Base-by-base conservation (phyloP, 1,139 yeast genomes). In the Wickerhamiella infanticola region DNA sequence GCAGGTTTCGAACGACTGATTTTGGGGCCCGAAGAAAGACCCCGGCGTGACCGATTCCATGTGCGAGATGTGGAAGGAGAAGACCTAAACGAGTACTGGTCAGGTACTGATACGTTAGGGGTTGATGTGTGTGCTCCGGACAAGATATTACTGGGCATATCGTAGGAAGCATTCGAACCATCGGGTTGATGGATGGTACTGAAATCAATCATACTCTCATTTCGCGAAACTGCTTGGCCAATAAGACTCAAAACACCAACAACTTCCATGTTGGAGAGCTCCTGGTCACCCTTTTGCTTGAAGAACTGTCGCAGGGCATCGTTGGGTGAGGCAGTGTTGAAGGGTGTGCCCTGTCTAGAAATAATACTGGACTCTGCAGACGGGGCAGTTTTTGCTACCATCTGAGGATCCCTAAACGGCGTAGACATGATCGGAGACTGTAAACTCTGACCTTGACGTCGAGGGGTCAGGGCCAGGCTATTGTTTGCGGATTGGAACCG, bases 241-340 rank as follows among this genome's bases (percentile, higher is more conserved):
- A 70, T 68, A 26, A 79, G 56, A 2, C 94, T 74, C 57, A 82
- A 63, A 0, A 86, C 94, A 3, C 95, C 95, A 58, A 81, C 94
- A 52, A 79, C 73, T 61, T 88, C 97, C 43, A 85, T 69, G 18
- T 80, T 86, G 8, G 79, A 71, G 49, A 86, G 66, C 7, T 93
- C 88, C 18, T 65, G 65, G 49, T 78, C 75, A n/a, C 95, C 95
- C 58, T 83, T 85, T 37, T 67, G 68, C 35, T 72, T 71, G 61
- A 86, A 86, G 58, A 86, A 86, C 39, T 72, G 75, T 5, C 88
- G 80, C 47, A 86, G 66, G 29, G 75, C 70, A 45, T 74, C 77
- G 59, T 79, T 81, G 57, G 74, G 74, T 8, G 35, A 40, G 6
- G 37, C 37, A 4, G 33, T 29, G 7, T 11, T 11, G 9, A 29